Evolutionary conservation across 1,284 basidiomycete species (phyloP), one percentile per base, ranked within the genome.

Genomic region (Hymenochaete sp.): DNA sequence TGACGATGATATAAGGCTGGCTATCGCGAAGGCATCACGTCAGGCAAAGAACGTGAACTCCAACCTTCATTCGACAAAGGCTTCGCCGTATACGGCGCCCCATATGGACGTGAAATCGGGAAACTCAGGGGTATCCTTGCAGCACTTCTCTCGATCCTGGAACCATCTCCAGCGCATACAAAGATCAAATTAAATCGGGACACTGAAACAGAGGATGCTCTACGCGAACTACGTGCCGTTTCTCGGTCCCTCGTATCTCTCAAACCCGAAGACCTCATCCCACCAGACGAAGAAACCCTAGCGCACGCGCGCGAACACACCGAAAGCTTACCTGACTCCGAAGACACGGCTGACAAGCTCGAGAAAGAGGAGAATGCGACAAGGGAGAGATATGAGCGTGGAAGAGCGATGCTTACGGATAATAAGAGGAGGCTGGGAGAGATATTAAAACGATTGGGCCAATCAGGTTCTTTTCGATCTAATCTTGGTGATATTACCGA

Each of bases 21-120:
- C 2, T 93, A 92, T 56, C 77, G 89, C 13, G 88, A 92, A 62
- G 90, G 89, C 21, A 90, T 93, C 53, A 84, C 79, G 0, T 78
- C 79, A 2, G 89, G 90, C 8, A 93, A 93, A 60, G 83, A 90
- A 61, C 68, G 71, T 1, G 76, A 77, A 8, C 68, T 92, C 0
- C 89, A 93, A 55, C 66, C 75, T 50, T 89, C 88, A 0, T 93
- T 93, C 55, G 84, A 93, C 58, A 66, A 70, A 13, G 89, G 84
- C 13, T 93, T 86, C 55, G 79, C 79, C 3, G 56, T 63, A 24
- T 68, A 79, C 16, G 88, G 89, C 18, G 80, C 73, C 1, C 84
- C 84, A 0, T 62, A 87, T 13, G 90, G 90, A 2, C 75, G 77
- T 22, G 68, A 82, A 51, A 57, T 92, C 4, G 89, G 89, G 4